phyloP scores from a whole-genome alignment of 495 filamentous ascomycete genomes.

The Hyaloscypha variabilis region DNA sequence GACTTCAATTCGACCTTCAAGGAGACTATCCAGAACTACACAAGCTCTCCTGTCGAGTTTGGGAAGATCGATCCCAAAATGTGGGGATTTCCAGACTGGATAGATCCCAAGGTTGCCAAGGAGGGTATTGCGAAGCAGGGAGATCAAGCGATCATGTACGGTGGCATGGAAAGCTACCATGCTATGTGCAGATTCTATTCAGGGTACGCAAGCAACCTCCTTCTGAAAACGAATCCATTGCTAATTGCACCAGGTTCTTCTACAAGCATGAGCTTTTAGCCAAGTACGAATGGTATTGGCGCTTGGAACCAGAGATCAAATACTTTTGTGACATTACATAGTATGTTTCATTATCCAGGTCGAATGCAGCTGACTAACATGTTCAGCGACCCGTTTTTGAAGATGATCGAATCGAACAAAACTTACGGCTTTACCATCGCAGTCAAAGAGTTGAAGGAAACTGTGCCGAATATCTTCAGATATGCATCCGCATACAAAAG shows the following conservation, averaged over 20 bases:
- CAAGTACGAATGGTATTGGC: conserved; percentile 99
- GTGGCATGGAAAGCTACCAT: conserved; percentile 98
- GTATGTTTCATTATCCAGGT: conserved; percentile 52
- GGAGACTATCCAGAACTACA: conserved; percentile 86
- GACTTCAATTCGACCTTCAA: conserved; percentile 95
- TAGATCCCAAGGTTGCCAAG: conserved; percentile 88
- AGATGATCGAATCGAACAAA: conserved; percentile 92
- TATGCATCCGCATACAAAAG: conserved; percentile 99
- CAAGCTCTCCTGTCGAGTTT: conserved; percentile 83
- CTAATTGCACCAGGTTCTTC: conserved; percentile 68
- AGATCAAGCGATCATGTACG: conserved; percentile 99
- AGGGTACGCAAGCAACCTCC: conserved; percentile 58
- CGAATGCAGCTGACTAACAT: conserved; percentile 18
- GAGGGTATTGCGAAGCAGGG: conserved; percentile 96
- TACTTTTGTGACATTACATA: conserved; percentile 99
- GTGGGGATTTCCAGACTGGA: conserved; percentile 98
- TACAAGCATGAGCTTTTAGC: conserved; percentile 94
- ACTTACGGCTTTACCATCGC: conserved; percentile 99
- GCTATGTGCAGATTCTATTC: conserved; percentile 99
- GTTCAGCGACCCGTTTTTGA: conserved; percentile 81
- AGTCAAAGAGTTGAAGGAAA: conserved; percentile 97
- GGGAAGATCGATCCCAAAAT: conserved; percentile 87
- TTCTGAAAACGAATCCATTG: neutral
- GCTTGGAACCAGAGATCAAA: conserved; percentile 98
- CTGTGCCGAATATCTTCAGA: conserved; percentile 97